phyloP scores from a whole-genome alignment of 345 rosid genomes.

The Iberis pinnata region DNA sequence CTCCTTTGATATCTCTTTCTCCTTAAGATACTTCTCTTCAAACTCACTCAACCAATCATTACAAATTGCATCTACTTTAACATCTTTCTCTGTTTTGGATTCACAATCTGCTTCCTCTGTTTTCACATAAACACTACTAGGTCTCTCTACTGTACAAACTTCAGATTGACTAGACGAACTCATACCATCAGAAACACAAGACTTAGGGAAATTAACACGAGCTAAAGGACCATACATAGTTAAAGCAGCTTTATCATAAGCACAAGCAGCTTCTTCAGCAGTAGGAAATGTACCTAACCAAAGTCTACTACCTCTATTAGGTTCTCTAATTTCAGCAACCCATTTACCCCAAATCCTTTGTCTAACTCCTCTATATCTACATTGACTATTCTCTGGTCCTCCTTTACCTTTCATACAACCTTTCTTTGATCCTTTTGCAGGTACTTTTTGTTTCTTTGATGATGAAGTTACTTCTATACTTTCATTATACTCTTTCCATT shows the following conservation, averaged over 20 bases:
- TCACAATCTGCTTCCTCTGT: conserved; percentile 31
- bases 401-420: conserved; percentile 97
- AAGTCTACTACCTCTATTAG: conserved; percentile 50
- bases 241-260: conserved; percentile 73
- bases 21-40: conserved; percentile 5
- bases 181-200: conserved; percentile 25
- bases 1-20: conserved; percentile 17
- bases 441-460: conserved; percentile 35
- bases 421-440: conserved; percentile 68
- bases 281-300: conserved; percentile 90
- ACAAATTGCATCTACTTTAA: neutral
- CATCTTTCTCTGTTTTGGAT: conserved; percentile 11
- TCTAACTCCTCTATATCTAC: conserved; percentile 69
- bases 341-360: conserved; percentile 93
- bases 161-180: conserved; percentile 40
- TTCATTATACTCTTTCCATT: conserved; percentile 55
- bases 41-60: conserved; percentile 19
- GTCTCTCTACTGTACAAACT: conserved; percentile 34
- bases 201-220: conserved; percentile 48
- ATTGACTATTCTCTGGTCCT: conserved; percentile 59
- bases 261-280: conserved; percentile 63
- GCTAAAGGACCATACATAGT: conserved; percentile 66
- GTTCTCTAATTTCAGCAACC: conserved; percentile 90
- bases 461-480: conserved; percentile 15
- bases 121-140: conserved; percentile 16